These are phyloP conservation scores for Laguncularia racemosa DNA, from an alignment of 345 rosid genomes.

Conservation along the genomic window DNA sequence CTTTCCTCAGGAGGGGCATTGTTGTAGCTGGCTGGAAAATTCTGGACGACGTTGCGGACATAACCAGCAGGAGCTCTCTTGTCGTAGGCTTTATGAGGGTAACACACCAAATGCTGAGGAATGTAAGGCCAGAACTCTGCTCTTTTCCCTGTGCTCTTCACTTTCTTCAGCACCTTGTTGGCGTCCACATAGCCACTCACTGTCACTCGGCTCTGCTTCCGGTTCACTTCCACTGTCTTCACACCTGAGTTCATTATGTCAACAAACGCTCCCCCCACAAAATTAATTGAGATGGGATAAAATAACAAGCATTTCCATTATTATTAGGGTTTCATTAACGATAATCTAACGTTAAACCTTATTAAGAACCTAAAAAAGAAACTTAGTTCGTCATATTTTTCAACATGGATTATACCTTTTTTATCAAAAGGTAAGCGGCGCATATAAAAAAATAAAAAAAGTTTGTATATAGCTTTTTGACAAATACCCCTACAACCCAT, in stretches of 20 bases:
- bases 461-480: too few species aligned
- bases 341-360: too few species aligned
- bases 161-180: slow-evolving; percentile 56
- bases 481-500: too few species aligned
- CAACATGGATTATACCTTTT: too few species aligned
- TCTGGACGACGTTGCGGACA: slow-evolving; percentile 51
- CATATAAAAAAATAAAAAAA: too few species aligned
- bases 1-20: slow-evolving; percentile 33
- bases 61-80: slow-evolving; percentile 54
- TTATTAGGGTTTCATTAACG: too few species aligned
- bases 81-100: slow-evolving; percentile 57
- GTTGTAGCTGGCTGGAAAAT: slow-evolving; percentile 36
- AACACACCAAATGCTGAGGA: slow-evolving; percentile 50
- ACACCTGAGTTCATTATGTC: slow-evolving; percentile 25
- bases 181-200: slow-evolving; percentile 58
- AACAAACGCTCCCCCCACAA: too few species aligned
- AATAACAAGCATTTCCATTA: too few species aligned
- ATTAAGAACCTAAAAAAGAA: too few species aligned
- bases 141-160: slow-evolving; percentile 56
- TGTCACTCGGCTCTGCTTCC: slow-evolving; percentile 47
- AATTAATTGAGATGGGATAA: too few species aligned
- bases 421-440: too few species aligned
- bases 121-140: slow-evolving; percentile 81
- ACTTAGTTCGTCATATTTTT: too few species aligned
- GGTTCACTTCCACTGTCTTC: slow-evolving; percentile 48